phyloP scores from a whole-genome alignment of 257 asterid species.

The Solanum chiquidenum region DNA sequence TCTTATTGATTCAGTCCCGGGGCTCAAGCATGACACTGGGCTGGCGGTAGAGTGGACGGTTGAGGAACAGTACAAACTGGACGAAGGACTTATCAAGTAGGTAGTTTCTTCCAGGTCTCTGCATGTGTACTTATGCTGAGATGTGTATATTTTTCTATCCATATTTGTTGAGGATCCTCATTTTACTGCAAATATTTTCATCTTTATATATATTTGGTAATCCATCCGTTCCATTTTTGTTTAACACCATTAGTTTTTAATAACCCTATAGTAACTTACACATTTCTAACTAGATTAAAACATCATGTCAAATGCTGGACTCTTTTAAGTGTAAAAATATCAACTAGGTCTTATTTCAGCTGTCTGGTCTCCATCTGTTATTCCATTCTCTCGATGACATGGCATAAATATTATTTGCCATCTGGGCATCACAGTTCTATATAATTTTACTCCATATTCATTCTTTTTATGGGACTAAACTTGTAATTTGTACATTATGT shows the following conservation, averaged over 20 bases:
- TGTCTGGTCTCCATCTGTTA: not conserved
- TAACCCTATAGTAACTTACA: not conserved
- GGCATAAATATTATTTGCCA: not conserved
- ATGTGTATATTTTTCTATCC: not conserved
- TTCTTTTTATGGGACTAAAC: not conserved
- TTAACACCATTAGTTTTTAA: not conserved
- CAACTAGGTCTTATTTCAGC: not conserved
- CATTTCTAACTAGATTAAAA: not conserved
- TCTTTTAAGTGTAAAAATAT: not conserved
- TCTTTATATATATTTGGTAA: not conserved
- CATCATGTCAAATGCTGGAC: not conserved
- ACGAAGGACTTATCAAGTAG: slow-evolving; percentile 85
- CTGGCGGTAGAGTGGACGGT: slow-evolving; percentile 78
- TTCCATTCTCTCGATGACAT: not conserved
- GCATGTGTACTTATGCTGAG: not conserved
- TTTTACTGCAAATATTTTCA: not conserved
- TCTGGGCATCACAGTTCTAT: not conserved
- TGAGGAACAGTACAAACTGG: slow-evolving; percentile 67
- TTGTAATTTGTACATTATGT: not conserved
- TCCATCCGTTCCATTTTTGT: not conserved
- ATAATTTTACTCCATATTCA: not conserved
- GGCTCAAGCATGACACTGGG: slow-evolving; percentile 73
- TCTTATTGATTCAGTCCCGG: slow-evolving; percentile 52
- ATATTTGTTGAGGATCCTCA: not conserved
- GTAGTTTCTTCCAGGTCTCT: slow-evolving; percentile 37